Percentiles rank a stretch among this genome's conserved stretches.
Conservation (phyloP, 129 eudicot species). For the Artemisia argyi region DNA sequence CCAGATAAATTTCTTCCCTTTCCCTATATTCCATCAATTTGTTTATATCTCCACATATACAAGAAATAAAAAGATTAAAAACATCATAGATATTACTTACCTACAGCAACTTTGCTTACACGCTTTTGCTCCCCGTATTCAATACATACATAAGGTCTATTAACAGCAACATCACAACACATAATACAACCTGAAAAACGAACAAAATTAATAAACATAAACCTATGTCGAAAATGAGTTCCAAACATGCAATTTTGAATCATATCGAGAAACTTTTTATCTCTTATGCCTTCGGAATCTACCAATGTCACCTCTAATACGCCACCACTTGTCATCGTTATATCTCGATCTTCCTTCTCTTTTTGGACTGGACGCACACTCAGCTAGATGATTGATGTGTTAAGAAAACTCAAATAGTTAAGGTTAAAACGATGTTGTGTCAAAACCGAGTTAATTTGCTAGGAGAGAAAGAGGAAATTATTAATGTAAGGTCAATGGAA, state of each 20-base stretch:
- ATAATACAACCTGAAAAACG: conserved; percentile 23
- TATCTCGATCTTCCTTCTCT: neutral
- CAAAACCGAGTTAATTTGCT: neutral
- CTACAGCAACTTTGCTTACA: conserved; percentile 33
- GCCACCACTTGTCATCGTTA: conserved; percentile 27
- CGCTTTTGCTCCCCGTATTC: conserved; percentile 38
- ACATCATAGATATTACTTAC: conserved; percentile 3
- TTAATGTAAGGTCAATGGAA: conserved; percentile 9
- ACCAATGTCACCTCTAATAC: conserved; percentile 32
- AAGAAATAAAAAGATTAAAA: neutral
- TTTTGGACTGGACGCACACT: too few relatives aligned
- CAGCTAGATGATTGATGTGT: neutral
- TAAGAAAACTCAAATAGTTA: neutral
- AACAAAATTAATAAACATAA: neutral
- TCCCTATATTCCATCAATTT: conserved; percentile 16
- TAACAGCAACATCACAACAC: conserved; percentile 30
- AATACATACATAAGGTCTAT: conserved; percentile 32
- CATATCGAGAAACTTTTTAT: conserved; percentile 27
- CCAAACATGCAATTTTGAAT: neutral
- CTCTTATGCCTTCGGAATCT: conserved; percentile 41
- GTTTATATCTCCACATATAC: neutral
- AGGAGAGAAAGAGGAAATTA: neutral
- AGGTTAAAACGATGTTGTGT: too few relatives aligned
- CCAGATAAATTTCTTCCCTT: conserved; percentile 40
- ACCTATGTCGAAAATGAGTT: neutral